Conservation (phyloP, 805 yeast species). For the Metschnikowia peoriensis region DNA sequence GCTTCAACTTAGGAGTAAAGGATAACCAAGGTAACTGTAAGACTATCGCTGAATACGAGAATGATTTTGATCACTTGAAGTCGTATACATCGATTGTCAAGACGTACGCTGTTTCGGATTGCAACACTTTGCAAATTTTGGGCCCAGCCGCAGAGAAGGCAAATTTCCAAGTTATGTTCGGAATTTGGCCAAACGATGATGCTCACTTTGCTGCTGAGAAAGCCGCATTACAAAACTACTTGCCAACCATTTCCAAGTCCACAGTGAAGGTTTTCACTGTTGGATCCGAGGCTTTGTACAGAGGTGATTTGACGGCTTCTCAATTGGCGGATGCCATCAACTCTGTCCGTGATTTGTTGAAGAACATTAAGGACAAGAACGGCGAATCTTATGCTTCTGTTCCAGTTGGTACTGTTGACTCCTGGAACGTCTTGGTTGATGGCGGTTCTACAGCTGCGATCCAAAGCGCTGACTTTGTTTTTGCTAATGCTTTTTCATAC, state of each 20-base stretch:
- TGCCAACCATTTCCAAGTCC: constrained; percentile 68
- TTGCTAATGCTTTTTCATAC: constrained; percentile 95
- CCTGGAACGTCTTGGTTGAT: constrained; percentile 91
- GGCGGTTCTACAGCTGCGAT: constrained; percentile 70
- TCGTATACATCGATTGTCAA: constrained; percentile 65
- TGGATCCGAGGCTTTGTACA: constrained; percentile 95
- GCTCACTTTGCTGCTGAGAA: constrained; percentile 74
- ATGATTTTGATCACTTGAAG: constrained; percentile 61
- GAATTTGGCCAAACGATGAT: constrained; percentile 93
- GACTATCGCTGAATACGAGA: constrained; percentile 61
- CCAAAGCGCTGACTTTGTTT: constrained; percentile 77
- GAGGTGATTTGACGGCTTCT: constrained; percentile 76
- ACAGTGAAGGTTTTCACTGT: constrained; percentile 78
- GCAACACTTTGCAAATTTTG: constrained; percentile 79
- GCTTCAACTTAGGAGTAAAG: constrained; percentile 78
- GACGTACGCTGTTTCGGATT: constrained; percentile 90
- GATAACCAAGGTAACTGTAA: constrained; percentile 76
- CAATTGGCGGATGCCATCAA: constrained; percentile 68
- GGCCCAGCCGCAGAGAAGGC: constrained; percentile 84
- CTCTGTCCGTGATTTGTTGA: constrained; percentile 58
- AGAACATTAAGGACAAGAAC: constrained; percentile 67
- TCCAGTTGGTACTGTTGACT: constrained; percentile 92
- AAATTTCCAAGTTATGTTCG: constrained; percentile 75
- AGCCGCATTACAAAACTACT: constrained; percentile 62
- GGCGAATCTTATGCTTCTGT: constrained; percentile 72